phyloP scores from a whole-genome alignment of 352 stramenopile species.

The Phytophthora tubulina region DNA sequence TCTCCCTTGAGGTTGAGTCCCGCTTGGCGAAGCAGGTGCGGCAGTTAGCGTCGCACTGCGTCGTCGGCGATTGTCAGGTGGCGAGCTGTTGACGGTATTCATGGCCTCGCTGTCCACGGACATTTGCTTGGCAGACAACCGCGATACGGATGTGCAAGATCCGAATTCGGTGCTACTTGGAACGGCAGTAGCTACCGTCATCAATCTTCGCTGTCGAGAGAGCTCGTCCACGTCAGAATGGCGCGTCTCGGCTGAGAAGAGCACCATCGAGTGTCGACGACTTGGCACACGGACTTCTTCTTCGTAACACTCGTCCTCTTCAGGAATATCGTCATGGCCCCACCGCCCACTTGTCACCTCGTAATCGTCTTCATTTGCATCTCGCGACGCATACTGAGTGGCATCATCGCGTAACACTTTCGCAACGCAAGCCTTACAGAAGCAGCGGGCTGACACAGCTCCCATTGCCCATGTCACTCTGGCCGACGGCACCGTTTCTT shows the following conservation, averaged over 20 bases:
- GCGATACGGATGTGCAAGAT: slow-evolving; percentile 14
- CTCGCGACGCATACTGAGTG: slow-evolving; percentile 52
- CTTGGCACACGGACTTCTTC: slow-evolving; percentile 17
- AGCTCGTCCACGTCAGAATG: slow-evolving; percentile 35
- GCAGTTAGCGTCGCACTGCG: slow-evolving; percentile 36
- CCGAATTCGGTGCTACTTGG: slow-evolving; percentile 17
- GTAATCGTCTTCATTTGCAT: slow-evolving; percentile 42
- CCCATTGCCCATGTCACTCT: slow-evolving; percentile 11
- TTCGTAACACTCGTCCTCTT: slow-evolving; percentile 37
- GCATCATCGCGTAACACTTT: slow-evolving; percentile 66
- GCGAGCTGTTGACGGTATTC: slow-evolving; percentile 43
- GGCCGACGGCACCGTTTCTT: slow-evolving; percentile 52
- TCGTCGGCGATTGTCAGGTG: slow-evolving; percentile 29
- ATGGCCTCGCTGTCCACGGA: slow-evolving; percentile 34
- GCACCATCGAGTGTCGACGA: slow-evolving; percentile 41
- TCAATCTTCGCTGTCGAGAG: slow-evolving; percentile 30
- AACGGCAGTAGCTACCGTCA: slow-evolving; percentile 24
- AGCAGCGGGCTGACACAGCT: slow-evolving; percentile 50
- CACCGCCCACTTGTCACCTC: slow-evolving; percentile 37
- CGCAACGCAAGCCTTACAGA: slow-evolving; percentile 66
- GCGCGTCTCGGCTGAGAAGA: slow-evolving; percentile 30
- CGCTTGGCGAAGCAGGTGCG: not conserved
- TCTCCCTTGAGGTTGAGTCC: not conserved
- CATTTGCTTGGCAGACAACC: slow-evolving; percentile 38
- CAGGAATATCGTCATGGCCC: slow-evolving; percentile 56